phyloP scores from a whole-genome alignment of 208 protist species.

The Crithidia thermophila region DNA sequence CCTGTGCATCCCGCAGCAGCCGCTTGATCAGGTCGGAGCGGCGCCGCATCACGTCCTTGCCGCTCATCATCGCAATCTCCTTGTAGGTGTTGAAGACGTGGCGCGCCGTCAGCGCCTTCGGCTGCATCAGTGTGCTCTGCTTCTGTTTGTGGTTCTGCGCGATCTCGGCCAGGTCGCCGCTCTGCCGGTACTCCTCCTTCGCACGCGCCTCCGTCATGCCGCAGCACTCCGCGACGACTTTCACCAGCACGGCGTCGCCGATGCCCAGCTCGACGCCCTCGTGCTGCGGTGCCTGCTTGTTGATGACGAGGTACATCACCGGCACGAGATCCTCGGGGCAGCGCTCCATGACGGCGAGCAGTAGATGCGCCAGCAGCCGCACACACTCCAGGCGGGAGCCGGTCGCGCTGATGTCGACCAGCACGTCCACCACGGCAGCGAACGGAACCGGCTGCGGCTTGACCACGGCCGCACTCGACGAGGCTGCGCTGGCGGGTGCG shows the following conservation, averaged over 20 bases:
- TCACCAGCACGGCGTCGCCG: slow-evolving; percentile 96
- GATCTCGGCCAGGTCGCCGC: slow-evolving; percentile 96
- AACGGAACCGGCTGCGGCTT: slow-evolving; percentile 55
- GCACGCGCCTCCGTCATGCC: slow-evolving; percentile 87
- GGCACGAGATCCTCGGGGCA: slow-evolving; percentile 88
- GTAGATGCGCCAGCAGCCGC: slow-evolving; percentile 80
- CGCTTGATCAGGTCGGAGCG: slow-evolving; percentile 94
- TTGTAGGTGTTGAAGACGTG: slow-evolving; percentile 91
- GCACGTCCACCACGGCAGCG: slow-evolving; percentile 70
- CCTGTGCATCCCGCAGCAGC: slow-evolving; percentile 91
- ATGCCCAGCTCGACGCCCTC: slow-evolving; percentile 98
- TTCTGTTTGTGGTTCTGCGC: slow-evolving; percentile 89
- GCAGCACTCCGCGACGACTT: slow-evolving; percentile 95
- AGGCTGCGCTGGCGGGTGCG: slow-evolving; percentile 6
- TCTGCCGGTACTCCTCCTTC: slow-evolving; percentile 88
- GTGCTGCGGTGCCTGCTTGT: slow-evolving; percentile 97
- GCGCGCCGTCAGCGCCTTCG: slow-evolving; percentile 89
- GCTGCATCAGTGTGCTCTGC: slow-evolving; percentile 91
- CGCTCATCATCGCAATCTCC: slow-evolving; percentile 92
- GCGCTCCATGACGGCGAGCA: slow-evolving; percentile 85
- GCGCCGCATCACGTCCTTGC: slow-evolving; percentile 90
- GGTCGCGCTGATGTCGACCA: slow-evolving; percentile 86
- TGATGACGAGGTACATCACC: slow-evolving; percentile 95
- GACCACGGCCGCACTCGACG: not conserved
- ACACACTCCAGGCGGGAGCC: slow-evolving; percentile 90